A percentile compares a stretch with the other conserved stretches of the same genome.
phyloP scores from a whole-genome alignment of 2,329 filamentous ascomycete species.

The Penicillium digitatum region DNA sequence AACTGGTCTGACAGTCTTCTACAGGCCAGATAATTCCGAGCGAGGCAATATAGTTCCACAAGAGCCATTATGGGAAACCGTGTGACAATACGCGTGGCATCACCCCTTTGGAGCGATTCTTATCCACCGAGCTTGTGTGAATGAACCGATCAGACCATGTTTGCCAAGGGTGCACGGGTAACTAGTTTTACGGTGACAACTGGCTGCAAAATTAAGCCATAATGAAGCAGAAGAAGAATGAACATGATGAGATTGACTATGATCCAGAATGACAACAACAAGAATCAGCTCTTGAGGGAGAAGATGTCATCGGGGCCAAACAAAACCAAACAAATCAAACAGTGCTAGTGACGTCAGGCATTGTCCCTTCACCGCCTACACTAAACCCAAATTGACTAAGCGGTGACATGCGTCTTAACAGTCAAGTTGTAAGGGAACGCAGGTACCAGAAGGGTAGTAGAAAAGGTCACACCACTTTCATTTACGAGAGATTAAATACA shows the following conservation, averaged over 20 bases:
- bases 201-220: neutral
- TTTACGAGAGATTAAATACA: neutral
- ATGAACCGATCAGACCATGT: conserved; percentile 46
- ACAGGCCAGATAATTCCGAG: conserved; percentile 43
- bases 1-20: conserved; percentile 41
- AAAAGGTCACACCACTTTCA: neutral
- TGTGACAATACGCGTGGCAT: conserved; percentile 37
- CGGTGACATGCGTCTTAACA: conserved; percentile 6
- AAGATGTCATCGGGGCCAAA: neutral
- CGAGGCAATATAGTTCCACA: conserved; percentile 43
- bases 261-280: neutral
- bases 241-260: neutral
- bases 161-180: conserved; percentile 42
- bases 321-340: neutral
- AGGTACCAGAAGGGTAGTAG: conserved; percentile 1
- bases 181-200: conserved; percentile 31
- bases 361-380: neutral
- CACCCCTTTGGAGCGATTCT: conserved; percentile 45
- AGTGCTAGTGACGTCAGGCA: conserved; percentile 4
- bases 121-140: conserved; percentile 44
- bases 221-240: neutral
- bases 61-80: conserved; percentile 30
- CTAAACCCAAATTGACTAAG: conserved; percentile 13
- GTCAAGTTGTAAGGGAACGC: conserved; percentile 1
- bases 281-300: neutral